Percentiles rank a stretch among this genome's conserved stretches.
Conservation (phyloP, 495 filamentous ascomycete genomes). For the Amorphotheca resinae region DNA sequence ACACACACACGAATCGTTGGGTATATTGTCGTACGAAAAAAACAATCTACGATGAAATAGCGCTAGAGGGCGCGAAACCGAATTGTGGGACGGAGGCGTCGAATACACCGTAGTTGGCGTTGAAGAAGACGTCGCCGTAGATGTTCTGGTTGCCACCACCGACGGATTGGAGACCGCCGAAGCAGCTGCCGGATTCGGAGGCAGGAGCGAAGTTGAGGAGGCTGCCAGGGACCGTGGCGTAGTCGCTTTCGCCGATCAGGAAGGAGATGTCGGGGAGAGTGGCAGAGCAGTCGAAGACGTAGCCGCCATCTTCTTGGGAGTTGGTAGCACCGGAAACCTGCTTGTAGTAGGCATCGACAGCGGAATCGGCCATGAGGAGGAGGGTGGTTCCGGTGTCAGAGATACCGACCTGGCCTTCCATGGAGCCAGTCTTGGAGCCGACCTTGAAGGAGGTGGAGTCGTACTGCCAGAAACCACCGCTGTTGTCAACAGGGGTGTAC, state of each 20-base stretch:
- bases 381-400: conserved; percentile 67
- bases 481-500: conserved; percentile 50
- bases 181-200: conserved; percentile 38
- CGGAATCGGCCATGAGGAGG: conserved; percentile 49
- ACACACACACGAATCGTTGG: too few relatives aligned
- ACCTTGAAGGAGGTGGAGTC: conserved; percentile 44
- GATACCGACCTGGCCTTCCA: conserved; percentile 42
- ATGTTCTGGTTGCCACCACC: conserved; percentile 53
- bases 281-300: conserved; percentile 52
- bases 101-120: conserved; percentile 69
- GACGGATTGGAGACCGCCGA: conserved; percentile 52
- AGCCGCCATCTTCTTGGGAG: conserved; percentile 40
- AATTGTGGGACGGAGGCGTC: conserved; percentile 33
- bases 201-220: conserved; percentile 42
- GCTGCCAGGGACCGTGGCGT: conserved; percentile 41
- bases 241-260: conserved; percentile 31
- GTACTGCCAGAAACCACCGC: conserved; percentile 68
- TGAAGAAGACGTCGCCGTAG: conserved; percentile 68
- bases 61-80: conserved; percentile 10
- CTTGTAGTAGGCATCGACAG: conserved; percentile 50
- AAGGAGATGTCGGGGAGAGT: conserved; percentile 51
- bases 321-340: conserved; percentile 43
- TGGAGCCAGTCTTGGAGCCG: conserved; percentile 29
- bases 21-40: too few relatives aligned
- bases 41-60: neutral